Evolutionary conservation across 2,329 filamentous ascomycete genomes (phyloP).

Genomic region (Aspergillus quadricinctus): DNA sequence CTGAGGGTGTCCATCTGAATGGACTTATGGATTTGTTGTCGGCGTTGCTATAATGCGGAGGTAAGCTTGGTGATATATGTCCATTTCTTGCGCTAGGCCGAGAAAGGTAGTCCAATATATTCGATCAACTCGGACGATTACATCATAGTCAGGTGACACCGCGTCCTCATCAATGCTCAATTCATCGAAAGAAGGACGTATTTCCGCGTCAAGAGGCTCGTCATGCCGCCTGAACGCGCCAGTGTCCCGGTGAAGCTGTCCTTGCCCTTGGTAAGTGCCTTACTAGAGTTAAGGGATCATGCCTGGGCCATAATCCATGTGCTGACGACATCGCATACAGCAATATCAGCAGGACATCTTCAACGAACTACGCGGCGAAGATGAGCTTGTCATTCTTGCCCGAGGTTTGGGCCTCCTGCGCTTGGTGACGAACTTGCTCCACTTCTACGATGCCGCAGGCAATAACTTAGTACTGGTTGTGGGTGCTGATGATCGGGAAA

Average conservation of each 20-base stretch:
- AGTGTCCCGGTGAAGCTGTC: slow-evolving; percentile 58
- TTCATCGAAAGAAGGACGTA: background rate
- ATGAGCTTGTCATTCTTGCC: slow-evolving; percentile 89
- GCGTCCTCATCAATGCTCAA: background rate
- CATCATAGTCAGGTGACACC: background rate
- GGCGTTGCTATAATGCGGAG: too few relatives aligned
- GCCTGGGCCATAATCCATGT: background rate
- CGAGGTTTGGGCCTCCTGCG: slow-evolving; percentile 88
- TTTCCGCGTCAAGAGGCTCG: slow-evolving; percentile 22
- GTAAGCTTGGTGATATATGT: background rate
- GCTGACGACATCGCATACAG: slow-evolving; percentile 30
- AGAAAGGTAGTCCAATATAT: background rate
- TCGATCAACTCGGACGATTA: background rate
- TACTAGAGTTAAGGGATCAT: background rate
- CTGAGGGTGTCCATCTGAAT: too few relatives aligned
- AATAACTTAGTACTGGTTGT: slow-evolving; percentile 88
- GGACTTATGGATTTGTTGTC: too few relatives aligned
- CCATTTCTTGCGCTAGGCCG: background rate
- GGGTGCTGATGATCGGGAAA: slow-evolving; percentile 86
- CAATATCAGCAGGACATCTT: slow-evolving; percentile 95
- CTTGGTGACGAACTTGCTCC: slow-evolving; percentile 89
- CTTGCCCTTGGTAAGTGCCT: slow-evolving; percentile 50
- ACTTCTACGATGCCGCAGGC: slow-evolving; percentile 93
- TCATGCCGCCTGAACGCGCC: slow-evolving; percentile 41
- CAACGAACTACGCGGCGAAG: slow-evolving; percentile 80